Evolutionary conservation across 176 grass and related monocot species (phyloP).

Genomic region (Carex parvula): DNA sequence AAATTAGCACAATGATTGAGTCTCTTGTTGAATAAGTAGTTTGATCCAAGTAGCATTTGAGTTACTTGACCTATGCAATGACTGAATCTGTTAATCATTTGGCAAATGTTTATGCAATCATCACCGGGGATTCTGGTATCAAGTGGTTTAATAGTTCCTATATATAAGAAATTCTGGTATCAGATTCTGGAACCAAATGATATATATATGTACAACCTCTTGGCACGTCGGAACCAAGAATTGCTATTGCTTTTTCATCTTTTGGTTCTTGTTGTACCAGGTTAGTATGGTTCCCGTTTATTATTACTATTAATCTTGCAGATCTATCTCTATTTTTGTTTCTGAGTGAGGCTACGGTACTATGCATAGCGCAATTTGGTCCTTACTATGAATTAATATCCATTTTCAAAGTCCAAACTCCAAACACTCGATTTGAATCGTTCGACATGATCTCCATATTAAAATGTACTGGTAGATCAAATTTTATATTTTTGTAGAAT

Average conservation of each 20-base stretch:
- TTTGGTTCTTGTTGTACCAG: not conserved
- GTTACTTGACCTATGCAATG: not conserved
- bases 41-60: too few species aligned
- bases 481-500: too few species aligned
- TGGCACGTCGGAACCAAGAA: not conserved
- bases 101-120: not conserved
- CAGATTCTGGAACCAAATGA: not conserved
- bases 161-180: not conserved
- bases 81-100: not conserved
- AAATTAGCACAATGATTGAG: too few species aligned
- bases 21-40: too few species aligned
- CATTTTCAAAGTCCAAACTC: too few species aligned
- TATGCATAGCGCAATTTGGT: too few species aligned
- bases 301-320: not conserved
- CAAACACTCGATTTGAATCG: too few species aligned
- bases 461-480: too few species aligned
- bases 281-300: not conserved
- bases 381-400: too few species aligned
- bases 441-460: too few species aligned
- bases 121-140: not conserved
- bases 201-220: not conserved
- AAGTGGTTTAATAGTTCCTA: not conserved
- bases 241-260: not conserved
- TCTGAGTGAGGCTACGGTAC: not conserved
- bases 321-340: not conserved